phyloP scores from a whole-genome alignment of 306 rosid species.

The Neltuma alba region DNA sequence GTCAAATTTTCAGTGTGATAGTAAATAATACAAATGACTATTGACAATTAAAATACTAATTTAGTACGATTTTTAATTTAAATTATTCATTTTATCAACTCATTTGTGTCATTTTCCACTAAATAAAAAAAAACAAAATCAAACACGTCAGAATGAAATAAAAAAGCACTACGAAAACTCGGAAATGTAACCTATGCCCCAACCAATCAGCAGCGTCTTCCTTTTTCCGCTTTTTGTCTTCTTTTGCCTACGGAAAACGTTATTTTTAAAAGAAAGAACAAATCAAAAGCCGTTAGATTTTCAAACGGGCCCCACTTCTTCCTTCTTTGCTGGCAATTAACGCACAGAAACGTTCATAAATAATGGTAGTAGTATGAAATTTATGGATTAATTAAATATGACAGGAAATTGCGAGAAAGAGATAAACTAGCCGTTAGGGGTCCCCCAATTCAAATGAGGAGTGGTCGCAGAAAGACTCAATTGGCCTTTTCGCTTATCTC shows the following conservation, averaged over 20 bases:
- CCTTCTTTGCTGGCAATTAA: conserved; percentile 25
- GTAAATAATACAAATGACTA: background rate
- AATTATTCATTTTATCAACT: background rate
- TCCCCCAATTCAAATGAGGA: conserved; percentile 54
- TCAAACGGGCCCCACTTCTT: conserved; percentile 43
- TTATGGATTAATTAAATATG: background rate
- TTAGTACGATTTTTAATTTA: background rate
- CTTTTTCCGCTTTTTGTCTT: conserved; percentile 36
- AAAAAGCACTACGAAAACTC: background rate
- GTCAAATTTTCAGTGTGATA: background rate
- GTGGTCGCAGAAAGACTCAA: conserved; percentile 37
- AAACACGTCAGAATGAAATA: background rate
- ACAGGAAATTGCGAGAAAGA: background rate
- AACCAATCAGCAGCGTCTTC: background rate
- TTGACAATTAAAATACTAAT: background rate
- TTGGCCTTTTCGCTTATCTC: conserved; percentile 33
- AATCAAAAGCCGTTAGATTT: conserved; percentile 53
- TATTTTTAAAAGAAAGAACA: background rate
- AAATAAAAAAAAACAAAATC: background rate
- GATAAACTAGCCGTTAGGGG: conserved; percentile 86
- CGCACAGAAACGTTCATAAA: conserved; percentile 10
- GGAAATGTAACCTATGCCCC: background rate
- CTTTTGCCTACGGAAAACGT: conserved; percentile 20
- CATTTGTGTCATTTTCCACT: background rate
- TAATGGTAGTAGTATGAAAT: background rate